phyloP scores from a whole-genome alignment of 768 basidiomycete genomes.

The Lactarius vividus region DNA sequence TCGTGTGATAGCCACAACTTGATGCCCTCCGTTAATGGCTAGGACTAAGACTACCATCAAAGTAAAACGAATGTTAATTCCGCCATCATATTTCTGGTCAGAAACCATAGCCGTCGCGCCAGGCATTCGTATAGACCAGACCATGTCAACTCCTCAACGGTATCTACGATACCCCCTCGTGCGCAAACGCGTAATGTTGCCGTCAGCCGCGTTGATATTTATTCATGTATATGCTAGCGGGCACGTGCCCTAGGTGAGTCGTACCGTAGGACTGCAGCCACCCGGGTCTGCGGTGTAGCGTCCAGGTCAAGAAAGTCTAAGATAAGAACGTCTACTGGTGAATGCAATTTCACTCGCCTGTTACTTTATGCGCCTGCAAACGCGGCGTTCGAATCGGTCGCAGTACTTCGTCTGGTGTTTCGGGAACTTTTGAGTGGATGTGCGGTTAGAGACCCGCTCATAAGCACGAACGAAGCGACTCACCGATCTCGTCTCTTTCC shows the following conservation, averaged over 20 bases:
- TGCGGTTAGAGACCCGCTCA: neutral
- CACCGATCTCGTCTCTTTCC: slow-evolving; percentile 22
- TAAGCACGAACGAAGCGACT: neutral
- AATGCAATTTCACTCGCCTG: neutral
- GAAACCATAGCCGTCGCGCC: too few species aligned
- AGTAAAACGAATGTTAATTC: too few species aligned
- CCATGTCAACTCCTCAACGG: neutral
- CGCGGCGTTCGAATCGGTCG: neutral
- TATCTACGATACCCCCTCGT: slow-evolving; percentile 9
- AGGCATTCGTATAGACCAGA: neutral
- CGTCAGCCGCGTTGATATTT: neutral
- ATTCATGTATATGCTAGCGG: neutral
- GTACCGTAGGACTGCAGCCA: slow-evolving; percentile 9
- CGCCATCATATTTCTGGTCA: too few species aligned
- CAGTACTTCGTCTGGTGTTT: slow-evolving; percentile 16
- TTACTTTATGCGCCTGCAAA: neutral
- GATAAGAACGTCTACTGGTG: too few species aligned
- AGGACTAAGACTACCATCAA: too few species aligned
- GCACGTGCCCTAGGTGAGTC: neutral
- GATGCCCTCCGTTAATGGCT: too few species aligned
- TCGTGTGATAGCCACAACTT: too few species aligned
- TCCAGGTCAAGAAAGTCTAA: too few species aligned
- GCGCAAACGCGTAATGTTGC: neutral
- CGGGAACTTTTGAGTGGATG: slow-evolving; percentile 6
- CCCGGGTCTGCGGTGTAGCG: slow-evolving; percentile 1